Evolutionary conservation across 495 filamentous ascomycete genomes (phyloP), one percentile per base, ranked within the genome.

Genomic region (Staphylotrichum tortipilum): DNA sequence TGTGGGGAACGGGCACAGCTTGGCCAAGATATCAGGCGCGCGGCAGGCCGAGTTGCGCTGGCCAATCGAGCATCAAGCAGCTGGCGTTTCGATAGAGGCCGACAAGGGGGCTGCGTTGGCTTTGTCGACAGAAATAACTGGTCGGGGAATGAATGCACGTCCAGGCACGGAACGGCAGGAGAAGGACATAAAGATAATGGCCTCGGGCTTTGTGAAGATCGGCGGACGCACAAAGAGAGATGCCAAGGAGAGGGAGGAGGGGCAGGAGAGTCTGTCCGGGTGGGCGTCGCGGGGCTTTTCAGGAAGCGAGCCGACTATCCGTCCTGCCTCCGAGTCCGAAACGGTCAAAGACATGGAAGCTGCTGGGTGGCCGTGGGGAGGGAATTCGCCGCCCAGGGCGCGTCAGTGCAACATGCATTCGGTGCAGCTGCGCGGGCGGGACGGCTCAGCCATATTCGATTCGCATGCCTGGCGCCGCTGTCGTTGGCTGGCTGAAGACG

Each of bases 31-130:
- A 42, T 30, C 54, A 60, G 50, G 54, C 61, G 61, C 61, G 59
- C 56, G 59, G 52, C 57, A 58, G 57, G 56, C 30, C 56, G 37
- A 49, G 37, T 31, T 38, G 40, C 50, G 49, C 44, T 29, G 50
- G 42, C 38, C 43, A 50, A 47, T 45, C 38, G 49, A 45, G 26
- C 37, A 53, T 49, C 46, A 52, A 43, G 52, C 58, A 56, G 34
- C 15, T 55, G 38, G 14, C 28, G 52, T 56, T 56, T 56, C 55
- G 53, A 34, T 48, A 26, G 18, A 49, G 36, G 54, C 37, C 50
- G 53, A 43, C 46, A 35, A 55, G 54, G 44, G 52, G 37, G 38
- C 31, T 26, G 22, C 50, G 47, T 44, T 44, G 44, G 44, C 19
- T 52, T n/a, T n/a, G 47, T 9, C 30, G 26, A 30, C 17, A 14